Conservation (phyloP, 306 rosid genomes). For the Amphicarpaea edgeworthii region DNA sequence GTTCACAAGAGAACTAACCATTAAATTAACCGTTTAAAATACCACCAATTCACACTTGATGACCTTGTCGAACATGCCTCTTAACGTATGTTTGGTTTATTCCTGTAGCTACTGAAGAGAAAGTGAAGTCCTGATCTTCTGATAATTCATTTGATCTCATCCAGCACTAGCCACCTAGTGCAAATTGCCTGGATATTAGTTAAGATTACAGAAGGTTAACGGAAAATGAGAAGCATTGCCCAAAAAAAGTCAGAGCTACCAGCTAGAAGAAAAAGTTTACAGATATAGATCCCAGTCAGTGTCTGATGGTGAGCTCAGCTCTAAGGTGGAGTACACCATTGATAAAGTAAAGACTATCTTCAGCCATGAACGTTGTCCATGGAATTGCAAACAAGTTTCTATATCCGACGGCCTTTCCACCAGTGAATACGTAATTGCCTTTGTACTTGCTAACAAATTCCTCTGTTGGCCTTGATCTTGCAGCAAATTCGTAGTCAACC, state of each 20-base stretch:
- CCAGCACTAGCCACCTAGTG: slow-evolving; percentile 8
- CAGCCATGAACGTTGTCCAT: slow-evolving; percentile 89
- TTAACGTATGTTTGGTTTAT: neutral
- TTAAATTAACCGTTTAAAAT: neutral
- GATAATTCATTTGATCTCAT: slow-evolving; percentile 17
- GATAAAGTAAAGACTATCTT: slow-evolving; percentile 80
- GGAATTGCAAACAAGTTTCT: slow-evolving; percentile 85
- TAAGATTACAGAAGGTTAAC: slow-evolving; percentile 12
- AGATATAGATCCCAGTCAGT: slow-evolving; percentile 44
- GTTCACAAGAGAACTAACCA: neutral
- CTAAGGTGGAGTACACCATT: slow-evolving; percentile 93
- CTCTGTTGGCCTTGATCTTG: slow-evolving; percentile 77
- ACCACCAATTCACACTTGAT: neutral
- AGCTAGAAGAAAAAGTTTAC: slow-evolving; percentile 36
- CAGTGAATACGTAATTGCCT: slow-evolving; percentile 90
- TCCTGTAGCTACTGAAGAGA: neutral
- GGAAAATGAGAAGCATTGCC: neutral
- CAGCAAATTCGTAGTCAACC: slow-evolving; percentile 94
- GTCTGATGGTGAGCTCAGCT: slow-evolving; percentile 96
- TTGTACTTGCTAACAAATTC: slow-evolving; percentile 93
- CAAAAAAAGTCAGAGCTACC: slow-evolving; percentile 35
- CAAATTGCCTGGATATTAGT: slow-evolving; percentile 32
- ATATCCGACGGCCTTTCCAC: slow-evolving; percentile 93
- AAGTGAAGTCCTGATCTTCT: neutral
- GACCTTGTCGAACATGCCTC: neutral